Evolutionary conservation across 1,139 yeast species (phyloP).

Genomic region (Blastobotrys elegans): DNA sequence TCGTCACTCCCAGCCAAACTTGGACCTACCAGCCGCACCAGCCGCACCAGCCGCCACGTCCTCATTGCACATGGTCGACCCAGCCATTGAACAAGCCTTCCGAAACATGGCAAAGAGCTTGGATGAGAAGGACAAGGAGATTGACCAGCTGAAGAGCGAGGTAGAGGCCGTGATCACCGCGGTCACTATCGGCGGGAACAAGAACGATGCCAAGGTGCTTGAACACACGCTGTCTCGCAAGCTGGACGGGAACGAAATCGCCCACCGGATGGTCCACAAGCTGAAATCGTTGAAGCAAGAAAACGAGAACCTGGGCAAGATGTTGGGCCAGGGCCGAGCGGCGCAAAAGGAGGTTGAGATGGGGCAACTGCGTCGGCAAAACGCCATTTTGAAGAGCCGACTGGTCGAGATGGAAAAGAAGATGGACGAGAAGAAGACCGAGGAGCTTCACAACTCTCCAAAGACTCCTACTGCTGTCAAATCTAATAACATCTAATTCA

Average conservation of each 20-base stretch:
- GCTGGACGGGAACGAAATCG: slow-evolving; percentile 64
- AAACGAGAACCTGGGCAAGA: slow-evolving; percentile 62
- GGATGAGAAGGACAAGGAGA: slow-evolving; percentile 48
- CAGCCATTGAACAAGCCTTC: slow-evolving; percentile 32
- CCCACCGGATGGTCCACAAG: slow-evolving; percentile 68
- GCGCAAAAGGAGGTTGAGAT: slow-evolving; percentile 67
- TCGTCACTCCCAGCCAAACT: slow-evolving; percentile 3
- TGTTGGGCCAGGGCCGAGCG: slow-evolving; percentile 67
- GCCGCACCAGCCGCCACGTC: neutral
- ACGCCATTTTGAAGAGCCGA: slow-evolving; percentile 24
- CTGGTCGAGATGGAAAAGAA: slow-evolving; percentile 6
- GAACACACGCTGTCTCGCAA: slow-evolving; percentile 15
- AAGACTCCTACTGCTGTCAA: neutral
- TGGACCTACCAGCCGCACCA: neutral
- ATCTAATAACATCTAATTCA: neutral
- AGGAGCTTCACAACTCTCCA: no score
- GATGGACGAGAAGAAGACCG: neutral
- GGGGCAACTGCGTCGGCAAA: slow-evolving; percentile 53
- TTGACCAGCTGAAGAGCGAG: slow-evolving; percentile 54
- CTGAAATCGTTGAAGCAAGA: slow-evolving; percentile 60
- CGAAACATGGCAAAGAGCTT: slow-evolving; percentile 48
- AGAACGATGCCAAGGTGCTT: slow-evolving; percentile 11
- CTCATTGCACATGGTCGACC: slow-evolving; percentile 18
- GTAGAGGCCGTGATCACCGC: slow-evolving; percentile 63
- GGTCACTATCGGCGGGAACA: slow-evolving; percentile 13